Base-by-base conservation (phyloP, 352 stramenopile species). In the Globisporangium cystogenes region DNA sequence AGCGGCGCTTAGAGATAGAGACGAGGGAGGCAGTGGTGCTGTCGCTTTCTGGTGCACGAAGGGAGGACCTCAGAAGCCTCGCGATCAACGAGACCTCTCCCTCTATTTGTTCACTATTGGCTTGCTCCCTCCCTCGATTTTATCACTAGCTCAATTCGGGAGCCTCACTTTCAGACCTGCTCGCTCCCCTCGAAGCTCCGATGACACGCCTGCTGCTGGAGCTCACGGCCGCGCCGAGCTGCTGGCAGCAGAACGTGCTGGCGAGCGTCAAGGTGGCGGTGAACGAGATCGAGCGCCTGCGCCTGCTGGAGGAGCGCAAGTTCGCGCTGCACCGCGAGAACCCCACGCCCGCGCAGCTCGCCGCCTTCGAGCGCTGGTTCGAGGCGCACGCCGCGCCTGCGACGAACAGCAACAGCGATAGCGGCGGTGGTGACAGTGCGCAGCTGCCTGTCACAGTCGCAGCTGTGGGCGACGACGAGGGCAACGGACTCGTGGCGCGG, bases 331-430 rank as follows among this genome's bases (percentile, higher is more conserved):
- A 56, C 47, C 53, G 55, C 24, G 21, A 52, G 4, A 26, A 52
- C 2, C 42, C 66, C 2, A 51, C 46, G 21, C 27, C 61, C 0
- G 58, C 20, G 31, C 66, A 64, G 16, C 31, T 72, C 16, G 26
- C 43, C 3, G 46, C 48, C 12, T 79, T 79, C 49, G 48, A 70
- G 52, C 15, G 40, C 27, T 79, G 69, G 69, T 57, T 79, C 35
- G 27, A 53, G 24, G 24, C 26, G 26, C 42, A 68, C 41, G 42
- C 49, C 23, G 36, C 33, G 31, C 37, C 45, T 14, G 33, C 31
- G 21, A 52, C 33, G 24, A 21, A 15, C 21, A 39, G 4, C 40
- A 43, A 26, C 39, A 26, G n/a, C 39, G 20, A 44, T 14, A 16
- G 21, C 5, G 18, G 5, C 39, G 12, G 7, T n/a, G 23, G n/a